Percentiles rank a stretch among this genome's conserved stretches.
Evolutionary conservation across 192 early-diverging fungal species (phyloP).

Genomic region (Phycomyces nitens): DNA sequence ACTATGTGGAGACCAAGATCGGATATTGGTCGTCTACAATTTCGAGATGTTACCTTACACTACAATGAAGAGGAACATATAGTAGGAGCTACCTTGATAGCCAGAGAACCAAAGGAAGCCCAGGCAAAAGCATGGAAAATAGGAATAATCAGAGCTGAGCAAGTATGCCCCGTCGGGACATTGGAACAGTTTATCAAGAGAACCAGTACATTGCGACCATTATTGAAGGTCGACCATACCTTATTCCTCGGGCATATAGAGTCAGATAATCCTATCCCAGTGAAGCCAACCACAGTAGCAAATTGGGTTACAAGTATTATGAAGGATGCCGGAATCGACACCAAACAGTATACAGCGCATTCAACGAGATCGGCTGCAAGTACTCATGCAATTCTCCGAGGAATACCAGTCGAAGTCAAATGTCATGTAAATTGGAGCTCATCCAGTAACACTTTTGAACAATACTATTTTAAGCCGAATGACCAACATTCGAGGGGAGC

Average conservation of each 20-base stretch:
- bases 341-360: background rate
- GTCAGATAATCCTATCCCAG: background rate
- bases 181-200: background rate
- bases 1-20: slow-evolving; percentile 22
- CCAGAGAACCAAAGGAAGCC: slow-evolving; percentile 1
- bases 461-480: background rate
- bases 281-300: slow-evolving; percentile 4
- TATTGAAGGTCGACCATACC: background rate
- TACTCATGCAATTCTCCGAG: background rate
- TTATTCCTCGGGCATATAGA: background rate
- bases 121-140: background rate
- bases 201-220: background rate
- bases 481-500: too few relatives aligned
- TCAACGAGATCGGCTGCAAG: background rate
- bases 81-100: background rate
- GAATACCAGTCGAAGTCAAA: background rate
- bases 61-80: background rate
- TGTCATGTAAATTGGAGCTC: background rate
- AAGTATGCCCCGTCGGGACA: background rate
- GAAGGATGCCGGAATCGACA: slow-evolving; percentile 4
- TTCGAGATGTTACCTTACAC: background rate
- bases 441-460: background rate
- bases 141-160: background rate
- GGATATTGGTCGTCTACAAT: slow-evolving; percentile 12
- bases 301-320: background rate